These are phyloP conservation scores for Calonectria fujianensis DNA, from an alignment of 2,329 filamentous ascomycete species.

Conservation along the genomic window DNA sequence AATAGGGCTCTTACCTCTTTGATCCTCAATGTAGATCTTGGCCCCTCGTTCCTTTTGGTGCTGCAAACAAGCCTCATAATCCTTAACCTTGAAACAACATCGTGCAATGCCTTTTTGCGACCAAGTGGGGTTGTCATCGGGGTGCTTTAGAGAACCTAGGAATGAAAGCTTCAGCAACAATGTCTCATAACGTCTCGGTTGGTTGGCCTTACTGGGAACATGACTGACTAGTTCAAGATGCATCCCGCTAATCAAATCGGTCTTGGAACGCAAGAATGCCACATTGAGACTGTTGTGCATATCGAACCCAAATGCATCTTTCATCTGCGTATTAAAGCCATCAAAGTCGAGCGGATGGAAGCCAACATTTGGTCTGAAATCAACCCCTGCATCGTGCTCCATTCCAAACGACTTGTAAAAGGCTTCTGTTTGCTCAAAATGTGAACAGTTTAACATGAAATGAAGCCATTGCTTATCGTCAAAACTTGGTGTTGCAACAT, in stretches of 20 bases:
- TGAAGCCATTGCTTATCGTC: constrained; percentile 14
- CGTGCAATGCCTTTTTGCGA: constrained; percentile 7
- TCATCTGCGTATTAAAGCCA: constrained; percentile 12
- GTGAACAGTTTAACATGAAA: constrained; percentile 5
- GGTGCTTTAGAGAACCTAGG: constrained; percentile 2
- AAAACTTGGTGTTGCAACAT: neutral
- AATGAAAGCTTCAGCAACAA: neutral
- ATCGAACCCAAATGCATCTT: constrained; percentile 7
- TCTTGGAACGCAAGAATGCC: neutral
- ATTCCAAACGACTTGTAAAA: constrained; percentile 15
- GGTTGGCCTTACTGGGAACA: neutral
- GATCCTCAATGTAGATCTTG: neutral
- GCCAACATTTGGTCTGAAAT: neutral
- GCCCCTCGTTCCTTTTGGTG: constrained; percentile 4
- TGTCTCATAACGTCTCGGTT: too few species aligned
- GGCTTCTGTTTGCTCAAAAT: neutral
- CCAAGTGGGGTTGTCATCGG: neutral
- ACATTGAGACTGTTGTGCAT: constrained; percentile 13
- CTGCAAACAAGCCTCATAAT: constrained; percentile 9
- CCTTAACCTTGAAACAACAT: neutral
- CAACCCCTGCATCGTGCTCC: neutral
- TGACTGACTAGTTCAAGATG: constrained; percentile 1
- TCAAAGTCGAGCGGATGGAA: constrained; percentile 6
- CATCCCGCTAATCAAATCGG: neutral
- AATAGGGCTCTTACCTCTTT: neutral